These are phyloP conservation scores for Diplotaxis tenuifolia DNA, from an alignment of 345 rosid species.

Conservation along the genomic window DNA sequence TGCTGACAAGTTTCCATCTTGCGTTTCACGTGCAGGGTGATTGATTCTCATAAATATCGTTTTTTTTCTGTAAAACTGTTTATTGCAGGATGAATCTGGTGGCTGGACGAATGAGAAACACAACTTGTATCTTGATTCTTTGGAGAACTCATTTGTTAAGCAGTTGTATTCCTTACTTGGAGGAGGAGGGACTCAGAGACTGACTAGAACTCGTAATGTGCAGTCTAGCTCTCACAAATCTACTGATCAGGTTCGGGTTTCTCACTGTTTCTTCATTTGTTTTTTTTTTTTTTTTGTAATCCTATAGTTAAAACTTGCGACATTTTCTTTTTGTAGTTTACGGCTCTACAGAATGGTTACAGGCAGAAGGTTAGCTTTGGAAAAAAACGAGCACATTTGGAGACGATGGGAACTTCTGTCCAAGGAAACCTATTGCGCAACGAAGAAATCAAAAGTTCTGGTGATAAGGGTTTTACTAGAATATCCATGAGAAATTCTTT, in stretches of 20 bases:
- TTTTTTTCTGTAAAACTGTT: neutral
- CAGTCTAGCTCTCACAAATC: slow-evolving; percentile 33
- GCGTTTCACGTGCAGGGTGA: no score
- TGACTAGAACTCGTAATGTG: slow-evolving; percentile 27
- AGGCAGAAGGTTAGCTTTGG: slow-evolving; percentile 44
- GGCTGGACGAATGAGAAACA: slow-evolving; percentile 84
- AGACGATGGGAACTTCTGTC: slow-evolving; percentile 22
- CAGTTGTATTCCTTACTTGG: slow-evolving; percentile 50
- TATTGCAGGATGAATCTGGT: slow-evolving; percentile 44
- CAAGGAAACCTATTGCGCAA: slow-evolving; percentile 9
- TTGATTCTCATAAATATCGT: neutral
- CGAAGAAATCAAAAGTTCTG: slow-evolving; percentile 31
- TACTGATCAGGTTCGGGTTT: slow-evolving; percentile 48
- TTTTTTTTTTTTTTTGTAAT: neutral
- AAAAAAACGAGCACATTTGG: slow-evolving; percentile 38
- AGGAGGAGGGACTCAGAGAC: slow-evolving; percentile 24
- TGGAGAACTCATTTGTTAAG: slow-evolving; percentile 69
- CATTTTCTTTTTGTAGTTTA: slow-evolving; percentile 40
- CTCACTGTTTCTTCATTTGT: slow-evolving; percentile 9
- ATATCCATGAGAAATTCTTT: slow-evolving; percentile 29
- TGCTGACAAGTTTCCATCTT: no score
- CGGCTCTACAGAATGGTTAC: slow-evolving; percentile 43
- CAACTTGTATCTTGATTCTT: slow-evolving; percentile 47
- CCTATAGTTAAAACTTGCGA: neutral
- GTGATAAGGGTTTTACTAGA: slow-evolving; percentile 26